Evolutionary conservation across 106 monocot species (phyloP), one percentile per base, ranked within the genome.

Genomic region (Platanthera guangdongensis): DNA sequence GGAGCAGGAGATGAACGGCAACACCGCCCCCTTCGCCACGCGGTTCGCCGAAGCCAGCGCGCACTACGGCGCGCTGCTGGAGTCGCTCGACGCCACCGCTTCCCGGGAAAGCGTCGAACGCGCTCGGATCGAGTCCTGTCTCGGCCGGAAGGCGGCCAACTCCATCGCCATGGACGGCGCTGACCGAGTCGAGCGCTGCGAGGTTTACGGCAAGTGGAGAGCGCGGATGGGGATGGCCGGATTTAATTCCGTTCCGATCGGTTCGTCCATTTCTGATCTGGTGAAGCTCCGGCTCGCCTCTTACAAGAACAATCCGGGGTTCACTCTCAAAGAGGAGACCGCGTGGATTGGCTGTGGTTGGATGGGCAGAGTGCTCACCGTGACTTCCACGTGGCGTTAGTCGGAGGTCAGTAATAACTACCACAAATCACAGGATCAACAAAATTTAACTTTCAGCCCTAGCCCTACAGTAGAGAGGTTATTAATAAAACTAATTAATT

Each of bases 171-270:
- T 74, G 25, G 93, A 90, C 49, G 90, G 93, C 30, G 63, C 78
- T n/a, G 82, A 85, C 3, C 87, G 93, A 59, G 71, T 90, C 32
- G 89, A 90, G 78, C 82, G 93, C 32, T 90, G 90, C 78, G 93
- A 93, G 80, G 84, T 93, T 19, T 82, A 86, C 84, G 88, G 93
- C 55, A 93, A 93, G 76, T 93, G 93, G 93, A 85, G 93, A 9
- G 86, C 93, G 1, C 72, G 93, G 52, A 84, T 93, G 84, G 77
- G 84, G n/a, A 93, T 93, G 93, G 93, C 93, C 2, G 93, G 90
- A 8, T 83, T 90, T 74, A 51, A 52, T 3, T 82, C 80, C 60
- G 74, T 59, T 47, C 68, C 71, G 7, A 74, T 90, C 60, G 84
- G 84, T 9, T 62, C 82, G 9, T 75, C 47, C 14, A 80, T 92